These are phyloP conservation scores for Aureobasidium subglaciale DNA, from an alignment of 2,329 filamentous ascomycete genomes.

Conservation along the genomic window DNA sequence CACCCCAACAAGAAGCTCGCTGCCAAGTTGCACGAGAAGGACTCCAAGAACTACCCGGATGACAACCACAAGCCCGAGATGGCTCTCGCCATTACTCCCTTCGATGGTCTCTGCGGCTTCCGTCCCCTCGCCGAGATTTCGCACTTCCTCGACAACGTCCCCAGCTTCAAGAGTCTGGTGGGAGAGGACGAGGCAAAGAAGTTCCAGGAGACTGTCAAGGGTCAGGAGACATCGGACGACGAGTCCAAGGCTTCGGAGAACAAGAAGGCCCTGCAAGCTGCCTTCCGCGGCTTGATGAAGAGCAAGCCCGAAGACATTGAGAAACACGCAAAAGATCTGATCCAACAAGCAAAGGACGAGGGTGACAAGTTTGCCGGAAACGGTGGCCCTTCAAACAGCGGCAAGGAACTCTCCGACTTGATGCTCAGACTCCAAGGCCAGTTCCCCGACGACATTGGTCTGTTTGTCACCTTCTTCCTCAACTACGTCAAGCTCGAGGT, in stretches of 20 bases:
- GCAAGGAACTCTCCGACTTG: conserved; percentile 67
- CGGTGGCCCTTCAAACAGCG: conserved; percentile 60
- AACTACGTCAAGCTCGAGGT: conserved; percentile 85
- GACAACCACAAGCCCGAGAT: conserved; percentile 99
- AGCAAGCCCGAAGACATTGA: conserved; percentile 60
- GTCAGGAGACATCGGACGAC: conserved; percentile 44
- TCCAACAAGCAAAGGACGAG: conserved; percentile 62
- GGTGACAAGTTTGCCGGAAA: conserved; percentile 67
- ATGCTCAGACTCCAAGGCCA: conserved; percentile 70
- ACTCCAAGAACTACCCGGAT: conserved; percentile 94
- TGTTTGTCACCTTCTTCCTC: conserved; percentile 95
- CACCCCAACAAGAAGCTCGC: conserved; percentile 69
- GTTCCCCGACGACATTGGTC: conserved; percentile 83
- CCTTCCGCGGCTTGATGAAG: conserved; percentile 76
- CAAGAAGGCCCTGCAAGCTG: conserved; percentile 68
- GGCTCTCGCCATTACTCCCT: conserved; percentile 94
- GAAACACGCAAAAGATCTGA: conserved; percentile 59
- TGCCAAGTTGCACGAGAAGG: conserved; percentile 74
- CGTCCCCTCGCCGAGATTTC: conserved; percentile 78
- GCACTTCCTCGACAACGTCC: conserved; percentile 67
- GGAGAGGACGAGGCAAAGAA: conserved; percentile 40
- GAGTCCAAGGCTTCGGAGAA: conserved; percentile 47
- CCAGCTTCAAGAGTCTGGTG: conserved; percentile 42
- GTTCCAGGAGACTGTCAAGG: conserved; percentile 43
- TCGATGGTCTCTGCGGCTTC: conserved; percentile 95